phyloP scores from a whole-genome alignment of 2,329 filamentous ascomycete species.

The Diaporthe citrichinensis region DNA sequence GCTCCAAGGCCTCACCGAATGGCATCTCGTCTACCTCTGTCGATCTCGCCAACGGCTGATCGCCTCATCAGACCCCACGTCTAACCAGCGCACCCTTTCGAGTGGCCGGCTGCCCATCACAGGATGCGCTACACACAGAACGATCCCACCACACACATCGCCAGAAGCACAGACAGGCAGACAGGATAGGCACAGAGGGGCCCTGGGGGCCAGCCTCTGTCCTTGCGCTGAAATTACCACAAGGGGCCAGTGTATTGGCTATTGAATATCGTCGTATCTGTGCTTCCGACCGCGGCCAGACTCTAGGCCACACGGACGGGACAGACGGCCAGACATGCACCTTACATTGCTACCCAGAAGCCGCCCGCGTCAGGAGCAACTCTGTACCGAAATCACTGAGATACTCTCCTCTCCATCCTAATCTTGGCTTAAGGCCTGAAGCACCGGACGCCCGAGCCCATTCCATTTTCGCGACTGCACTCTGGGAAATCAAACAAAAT shows the following conservation, averaged over 20 bases:
- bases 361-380: slow-evolving; percentile 15
- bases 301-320: slow-evolving; percentile 2
- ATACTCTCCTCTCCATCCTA: slow-evolving; percentile 17
- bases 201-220: slow-evolving; percentile 3
- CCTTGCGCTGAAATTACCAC: slow-evolving; percentile 20
- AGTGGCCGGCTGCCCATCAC: slow-evolving; percentile 30
- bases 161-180: slow-evolving; percentile 16
- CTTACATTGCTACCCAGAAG: slow-evolving; percentile 21
- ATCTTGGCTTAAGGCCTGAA: slow-evolving; percentile 22
- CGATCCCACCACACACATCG: slow-evolving; percentile 34
- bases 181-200: background rate
- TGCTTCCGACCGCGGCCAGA: slow-evolving; percentile 18
- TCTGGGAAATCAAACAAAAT: slow-evolving; percentile 35
- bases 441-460: slow-evolving; percentile 27
- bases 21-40: slow-evolving; percentile 32
- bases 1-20: slow-evolving; percentile 33
- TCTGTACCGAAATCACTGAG: slow-evolving; percentile 26
- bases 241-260: slow-evolving; percentile 10
- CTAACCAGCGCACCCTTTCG: slow-evolving; percentile 34
- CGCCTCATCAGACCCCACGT: slow-evolving; percentile 34
- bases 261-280: slow-evolving; percentile 21
- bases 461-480: background rate
- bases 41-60: slow-evolving; percentile 39
- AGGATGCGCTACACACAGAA: slow-evolving; percentile 22
- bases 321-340: slow-evolving; percentile 4